Conservation (phyloP, 1,284 basidiomycete genomes). For the Sparassis latifolia region DNA sequence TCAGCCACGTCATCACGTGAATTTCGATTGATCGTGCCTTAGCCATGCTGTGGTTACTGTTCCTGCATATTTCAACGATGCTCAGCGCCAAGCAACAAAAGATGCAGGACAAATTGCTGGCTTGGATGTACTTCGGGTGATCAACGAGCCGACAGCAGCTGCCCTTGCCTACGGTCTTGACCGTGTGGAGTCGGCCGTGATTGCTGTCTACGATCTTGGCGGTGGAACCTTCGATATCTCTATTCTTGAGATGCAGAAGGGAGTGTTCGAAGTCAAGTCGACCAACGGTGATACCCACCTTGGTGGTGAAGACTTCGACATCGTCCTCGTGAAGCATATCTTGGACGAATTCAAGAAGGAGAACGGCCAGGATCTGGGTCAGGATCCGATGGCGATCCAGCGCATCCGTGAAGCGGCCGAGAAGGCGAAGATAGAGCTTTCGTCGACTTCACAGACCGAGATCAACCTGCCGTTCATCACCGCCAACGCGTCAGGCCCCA, state of each 20-base stretch:
- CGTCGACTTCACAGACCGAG: slow-evolving; percentile 90
- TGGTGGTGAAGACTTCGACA: slow-evolving; percentile 98
- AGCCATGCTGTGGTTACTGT: slow-evolving; percentile 89
- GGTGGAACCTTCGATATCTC: slow-evolving; percentile 99
- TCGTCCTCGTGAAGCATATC: slow-evolving; percentile 84
- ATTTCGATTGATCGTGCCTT: not conserved
- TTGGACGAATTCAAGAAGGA: slow-evolving; percentile 95
- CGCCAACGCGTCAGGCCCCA: slow-evolving; percentile 88
- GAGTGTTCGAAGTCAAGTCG: slow-evolving; percentile 98
- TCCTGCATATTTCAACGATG: slow-evolving; percentile 98
- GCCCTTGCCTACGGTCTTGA: slow-evolving; percentile 97
- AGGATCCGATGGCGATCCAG: slow-evolving; percentile 97
- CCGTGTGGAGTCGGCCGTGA: slow-evolving; percentile 74
- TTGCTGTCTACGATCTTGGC: slow-evolving; percentile 97
- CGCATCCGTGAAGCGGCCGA: slow-evolving; percentile 98
- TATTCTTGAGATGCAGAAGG: slow-evolving; percentile 98
- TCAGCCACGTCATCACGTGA: not conserved
- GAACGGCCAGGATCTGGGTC: slow-evolving; percentile 72
- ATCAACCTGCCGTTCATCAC: slow-evolving; percentile 98
- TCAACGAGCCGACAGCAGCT: slow-evolving; percentile 98
- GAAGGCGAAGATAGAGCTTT: slow-evolving; percentile 98
- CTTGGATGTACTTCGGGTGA: slow-evolving; percentile 94
- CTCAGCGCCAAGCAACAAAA: slow-evolving; percentile 97
- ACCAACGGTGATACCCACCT: slow-evolving; percentile 99
- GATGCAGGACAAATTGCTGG: slow-evolving; percentile 96